Conservation (phyloP, 148 eudicot genomes). For the Linanthus parryae region DNA sequence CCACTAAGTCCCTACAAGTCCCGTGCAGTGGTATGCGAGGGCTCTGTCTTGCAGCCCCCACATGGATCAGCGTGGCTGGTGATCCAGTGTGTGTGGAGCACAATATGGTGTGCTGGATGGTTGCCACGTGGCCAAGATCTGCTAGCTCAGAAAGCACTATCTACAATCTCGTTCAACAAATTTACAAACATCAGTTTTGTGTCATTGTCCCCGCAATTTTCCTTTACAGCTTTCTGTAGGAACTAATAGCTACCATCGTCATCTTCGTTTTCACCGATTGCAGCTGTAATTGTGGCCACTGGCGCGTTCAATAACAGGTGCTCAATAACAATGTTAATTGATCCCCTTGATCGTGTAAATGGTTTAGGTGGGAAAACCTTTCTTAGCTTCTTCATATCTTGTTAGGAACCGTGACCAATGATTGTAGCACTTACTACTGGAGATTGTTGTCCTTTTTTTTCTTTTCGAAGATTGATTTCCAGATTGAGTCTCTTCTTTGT, state of each 20-base stretch:
- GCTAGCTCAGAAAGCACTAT: no score
- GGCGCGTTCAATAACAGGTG: conserved; percentile 29
- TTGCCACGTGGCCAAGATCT: no score
- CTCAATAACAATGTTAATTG: conserved; percentile 34
- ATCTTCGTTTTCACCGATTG: conserved; percentile 33
- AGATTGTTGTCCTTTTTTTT: conserved; percentile 27
- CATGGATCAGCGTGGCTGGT: no score
- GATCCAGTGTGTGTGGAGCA: no score
- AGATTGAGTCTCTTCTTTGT: conserved; percentile 11
- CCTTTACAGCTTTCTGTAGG: conserved; percentile 49
- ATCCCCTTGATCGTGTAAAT: conserved; percentile 24
- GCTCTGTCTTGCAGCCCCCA: no score
- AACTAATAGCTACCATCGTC: conserved; percentile 34
- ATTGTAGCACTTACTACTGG: conserved; percentile 49
- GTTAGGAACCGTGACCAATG: conserved; percentile 46
- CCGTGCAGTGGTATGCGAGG: no score
- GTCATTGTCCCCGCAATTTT: conserved; percentile 61
- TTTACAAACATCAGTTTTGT: conserved; percentile 67
- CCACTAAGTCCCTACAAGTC: no score
- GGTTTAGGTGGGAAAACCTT: conserved; percentile 7
- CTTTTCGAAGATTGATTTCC: no score
- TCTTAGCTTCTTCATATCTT: conserved; percentile 38
- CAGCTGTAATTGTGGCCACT: conserved; percentile 30
- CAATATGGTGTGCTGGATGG: no score
- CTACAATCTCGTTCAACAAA: conserved; percentile 38